A percentile compares a stretch with the other conserved stretches of the same genome.
Conservation (phyloP, 768 basidiomycete genomes). For the Rhizopogon vulgaris region DNA sequence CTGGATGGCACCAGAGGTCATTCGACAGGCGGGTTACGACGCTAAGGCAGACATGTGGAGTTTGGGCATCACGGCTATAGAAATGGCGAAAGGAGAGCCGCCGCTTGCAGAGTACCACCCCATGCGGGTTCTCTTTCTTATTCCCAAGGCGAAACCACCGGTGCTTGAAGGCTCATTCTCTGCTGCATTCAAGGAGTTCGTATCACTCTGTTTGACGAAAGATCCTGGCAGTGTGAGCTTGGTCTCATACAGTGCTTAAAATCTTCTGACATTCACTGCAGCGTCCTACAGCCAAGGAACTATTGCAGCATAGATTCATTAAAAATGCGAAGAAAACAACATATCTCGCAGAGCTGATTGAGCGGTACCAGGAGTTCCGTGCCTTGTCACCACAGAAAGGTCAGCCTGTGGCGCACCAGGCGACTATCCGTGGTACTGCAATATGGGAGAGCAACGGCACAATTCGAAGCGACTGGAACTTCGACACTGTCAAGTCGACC, state of each 20-base stretch:
- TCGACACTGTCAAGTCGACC: slow-evolving; percentile 75
- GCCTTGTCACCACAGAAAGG: slow-evolving; percentile 54
- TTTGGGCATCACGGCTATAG: slow-evolving; percentile 95
- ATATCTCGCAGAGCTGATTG: slow-evolving; percentile 80
- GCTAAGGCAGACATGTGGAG: slow-evolving; percentile 97
- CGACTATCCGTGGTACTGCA: slow-evolving; percentile 50
- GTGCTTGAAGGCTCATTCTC: slow-evolving; percentile 84
- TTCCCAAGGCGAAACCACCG: slow-evolving; percentile 94
- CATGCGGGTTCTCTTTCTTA: slow-evolving; percentile 96
- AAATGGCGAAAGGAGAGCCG: slow-evolving; percentile 97
- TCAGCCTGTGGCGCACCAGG: slow-evolving; percentile 42
- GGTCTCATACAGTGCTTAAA: not conserved
- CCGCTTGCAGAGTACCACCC: slow-evolving; percentile 97
- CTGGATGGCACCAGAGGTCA: slow-evolving; percentile 99
- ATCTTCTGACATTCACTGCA: slow-evolving; percentile 27
- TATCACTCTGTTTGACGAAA: slow-evolving; percentile 86
- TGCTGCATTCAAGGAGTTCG: slow-evolving; percentile 87
- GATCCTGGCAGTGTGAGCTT: slow-evolving; percentile 68
- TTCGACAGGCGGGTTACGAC: slow-evolving; percentile 94
- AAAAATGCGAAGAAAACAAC: slow-evolving; percentile 76
- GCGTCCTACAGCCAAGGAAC: slow-evolving; percentile 88
- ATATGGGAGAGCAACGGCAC: slow-evolving; percentile 72
- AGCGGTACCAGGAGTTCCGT: slow-evolving; percentile 78
- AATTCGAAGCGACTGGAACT: slow-evolving; percentile 92
- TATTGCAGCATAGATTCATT: slow-evolving; percentile 93